phyloP scores from a whole-genome alignment of 2,329 filamentous ascomycete species.

The Leptographium galeiforme region DNA sequence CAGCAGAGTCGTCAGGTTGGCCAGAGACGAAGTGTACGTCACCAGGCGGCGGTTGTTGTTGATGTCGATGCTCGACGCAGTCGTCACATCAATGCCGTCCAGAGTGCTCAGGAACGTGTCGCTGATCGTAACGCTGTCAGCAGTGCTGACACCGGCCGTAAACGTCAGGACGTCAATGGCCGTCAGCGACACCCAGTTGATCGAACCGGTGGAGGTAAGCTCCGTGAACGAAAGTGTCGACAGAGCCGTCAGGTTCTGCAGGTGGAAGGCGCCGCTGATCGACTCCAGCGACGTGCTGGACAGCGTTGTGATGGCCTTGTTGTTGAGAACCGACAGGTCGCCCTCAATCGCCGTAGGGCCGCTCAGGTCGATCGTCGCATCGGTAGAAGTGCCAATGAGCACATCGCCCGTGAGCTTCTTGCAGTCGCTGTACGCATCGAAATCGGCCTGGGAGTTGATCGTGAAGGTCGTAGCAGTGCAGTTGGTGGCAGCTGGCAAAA shows the following conservation, averaged over 20 bases:
- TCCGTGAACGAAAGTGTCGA: conserved; percentile 51
- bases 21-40: conserved; percentile 62
- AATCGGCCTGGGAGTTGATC: conserved; percentile 51
- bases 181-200: conserved; percentile 62
- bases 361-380: conserved; percentile 46
- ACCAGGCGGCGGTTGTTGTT: conserved; percentile 81
- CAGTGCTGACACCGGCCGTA: conserved; percentile 45
- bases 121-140: conserved; percentile 57
- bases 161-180: conserved; percentile 36
- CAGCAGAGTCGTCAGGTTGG: conserved; percentile 58
- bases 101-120: conserved; percentile 76
- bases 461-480: conserved; percentile 29
- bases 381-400: conserved; percentile 42
- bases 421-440: conserved; percentile 47
- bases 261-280: conserved; percentile 57
- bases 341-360: conserved; percentile 44
- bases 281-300: conserved; percentile 44
- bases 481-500: conserved; percentile 9
- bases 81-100: conserved; percentile 64
- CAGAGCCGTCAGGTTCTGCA: conserved; percentile 57
- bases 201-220: conserved; percentile 50
- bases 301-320: conserved; percentile 47
- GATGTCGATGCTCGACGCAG: conserved; percentile 63
- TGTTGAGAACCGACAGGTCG: conserved; percentile 46
- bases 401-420: conserved; percentile 56